Evolutionary conservation across 352 stramenopile species (phyloP).

Genomic region (Globisporangium camurandrum): DNA sequence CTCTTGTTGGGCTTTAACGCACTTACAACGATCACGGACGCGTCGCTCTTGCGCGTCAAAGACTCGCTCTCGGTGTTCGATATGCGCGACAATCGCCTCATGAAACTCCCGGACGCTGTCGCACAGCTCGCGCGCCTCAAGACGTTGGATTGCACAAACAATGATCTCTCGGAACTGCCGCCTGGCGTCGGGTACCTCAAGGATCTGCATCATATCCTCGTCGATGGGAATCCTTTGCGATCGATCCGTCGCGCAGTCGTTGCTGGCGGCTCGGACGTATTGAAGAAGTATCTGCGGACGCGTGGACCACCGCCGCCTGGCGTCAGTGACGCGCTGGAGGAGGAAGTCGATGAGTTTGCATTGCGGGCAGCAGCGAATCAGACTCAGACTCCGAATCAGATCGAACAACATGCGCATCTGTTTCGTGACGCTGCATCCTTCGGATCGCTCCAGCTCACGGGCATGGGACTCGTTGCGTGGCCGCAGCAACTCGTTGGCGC

Average conservation of each 20-base stretch:
- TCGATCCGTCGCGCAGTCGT: constrained; percentile 67
- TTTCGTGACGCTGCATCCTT: constrained; percentile 59
- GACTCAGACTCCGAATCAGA: constrained; percentile 13
- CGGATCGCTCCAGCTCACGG: constrained; percentile 40
- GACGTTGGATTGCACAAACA: constrained; percentile 80
- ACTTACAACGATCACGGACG: constrained; percentile 35
- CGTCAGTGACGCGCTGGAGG: constrained; percentile 56
- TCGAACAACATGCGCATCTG: constrained; percentile 42
- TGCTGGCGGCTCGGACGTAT: constrained; percentile 44
- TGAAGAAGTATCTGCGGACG: constrained; percentile 82
- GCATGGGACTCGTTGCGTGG: constrained; percentile 44
- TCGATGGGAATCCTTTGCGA: constrained; percentile 71
- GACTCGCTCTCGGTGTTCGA: constrained; percentile 69
- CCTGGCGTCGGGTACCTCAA: constrained; percentile 68
- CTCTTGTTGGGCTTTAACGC: constrained; percentile 73
- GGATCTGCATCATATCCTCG: constrained; percentile 61
- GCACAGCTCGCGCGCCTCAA: constrained; percentile 65
- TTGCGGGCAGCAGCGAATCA: constrained; percentile 37
- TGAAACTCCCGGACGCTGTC: constrained; percentile 42
- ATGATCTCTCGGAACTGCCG: constrained; percentile 67
- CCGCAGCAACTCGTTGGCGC: constrained; percentile 25
- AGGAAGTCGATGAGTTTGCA: constrained; percentile 65
- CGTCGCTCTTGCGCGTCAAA: constrained; percentile 39
- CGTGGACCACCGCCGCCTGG: constrained; percentile 50
- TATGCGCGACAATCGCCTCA: constrained; percentile 75